These are phyloP conservation scores for Metschnikowia picachoensis DNA, from an alignment of 805 yeast genomes.

Conservation along the genomic window DNA sequence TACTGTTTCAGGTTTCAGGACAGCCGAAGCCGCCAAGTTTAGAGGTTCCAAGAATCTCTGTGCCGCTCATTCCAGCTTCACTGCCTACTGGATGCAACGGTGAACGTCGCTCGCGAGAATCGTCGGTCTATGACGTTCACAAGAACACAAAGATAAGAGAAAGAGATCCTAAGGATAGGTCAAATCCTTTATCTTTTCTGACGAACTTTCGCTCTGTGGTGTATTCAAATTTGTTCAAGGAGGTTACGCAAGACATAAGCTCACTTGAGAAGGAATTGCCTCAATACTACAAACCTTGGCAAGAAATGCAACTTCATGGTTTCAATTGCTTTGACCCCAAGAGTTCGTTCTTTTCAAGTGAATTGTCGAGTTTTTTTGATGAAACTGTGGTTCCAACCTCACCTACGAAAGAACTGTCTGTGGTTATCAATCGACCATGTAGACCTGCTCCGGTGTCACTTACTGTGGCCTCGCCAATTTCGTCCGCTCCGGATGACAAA, in stretches of 20 bases:
- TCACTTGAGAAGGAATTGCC: constrained; percentile 4
- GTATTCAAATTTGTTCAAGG: constrained; percentile 9
- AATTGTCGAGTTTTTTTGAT: not conserved
- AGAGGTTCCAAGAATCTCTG: too few relatives aligned
- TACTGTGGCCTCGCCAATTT: not conserved
- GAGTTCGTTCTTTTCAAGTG: constrained; percentile 3
- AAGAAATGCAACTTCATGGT: constrained; percentile 2
- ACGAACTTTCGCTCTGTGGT: constrained; percentile 6
- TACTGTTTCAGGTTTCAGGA: too few relatives aligned
- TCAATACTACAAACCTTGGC: constrained; percentile 8
- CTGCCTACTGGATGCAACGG: too few relatives aligned
- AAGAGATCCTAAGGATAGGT: not conserved
- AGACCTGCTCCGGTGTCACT: not conserved
- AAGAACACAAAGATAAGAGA: constrained; percentile 3
- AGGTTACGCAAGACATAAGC: constrained; percentile 6
- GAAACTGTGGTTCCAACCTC: not conserved
- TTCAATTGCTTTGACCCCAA: not conserved
- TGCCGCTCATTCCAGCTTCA: too few relatives aligned
- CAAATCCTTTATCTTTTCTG: not conserved
- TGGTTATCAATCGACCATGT: not conserved
- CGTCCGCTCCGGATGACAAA: not conserved
- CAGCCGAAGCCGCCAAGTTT: too few relatives aligned
- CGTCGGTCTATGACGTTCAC: not conserved
- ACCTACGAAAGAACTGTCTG: not conserved
- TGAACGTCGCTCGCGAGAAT: not conserved